Conservation (phyloP, 768 basidiomycete genomes). For the Termitomyces sp. region DNA sequence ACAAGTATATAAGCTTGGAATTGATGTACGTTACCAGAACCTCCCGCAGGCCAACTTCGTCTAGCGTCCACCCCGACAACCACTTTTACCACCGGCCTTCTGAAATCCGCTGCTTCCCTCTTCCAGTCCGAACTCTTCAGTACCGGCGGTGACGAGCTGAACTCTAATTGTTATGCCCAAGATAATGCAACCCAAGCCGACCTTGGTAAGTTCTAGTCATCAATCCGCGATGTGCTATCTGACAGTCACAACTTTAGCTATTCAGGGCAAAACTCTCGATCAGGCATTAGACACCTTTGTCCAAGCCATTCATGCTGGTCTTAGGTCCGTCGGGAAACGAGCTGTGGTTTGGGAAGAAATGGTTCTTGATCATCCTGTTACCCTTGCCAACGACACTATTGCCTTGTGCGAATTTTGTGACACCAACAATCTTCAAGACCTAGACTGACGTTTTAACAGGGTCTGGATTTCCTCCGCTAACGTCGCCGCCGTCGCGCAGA, state of each 20-base stretch:
- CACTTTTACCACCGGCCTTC: slow-evolving; percentile 52
- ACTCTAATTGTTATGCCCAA: slow-evolving; percentile 54
- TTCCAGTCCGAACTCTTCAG: slow-evolving; percentile 59
- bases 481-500: slow-evolving; percentile 51
- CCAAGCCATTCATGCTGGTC: slow-evolving; percentile 48
- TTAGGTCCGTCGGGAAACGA: slow-evolving; percentile 56
- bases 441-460: slow-evolving; percentile 22
- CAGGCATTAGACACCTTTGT: slow-evolving; percentile 64
- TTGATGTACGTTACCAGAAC: slow-evolving; percentile 35
- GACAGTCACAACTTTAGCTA: slow-evolving; percentile 13
- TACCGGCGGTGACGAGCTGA: slow-evolving; percentile 84
- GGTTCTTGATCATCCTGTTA: slow-evolving; percentile 51
- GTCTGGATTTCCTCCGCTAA: slow-evolving; percentile 70
- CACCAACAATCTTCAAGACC: background rate
- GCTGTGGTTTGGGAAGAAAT: slow-evolving; percentile 86
- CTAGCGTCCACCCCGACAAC: slow-evolving; percentile 54
- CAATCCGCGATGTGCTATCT: background rate
- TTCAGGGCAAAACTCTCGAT: slow-evolving; percentile 46
- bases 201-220: slow-evolving; percentile 29
- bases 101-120: slow-evolving; percentile 44
- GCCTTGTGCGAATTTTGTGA: slow-evolving; percentile 39
- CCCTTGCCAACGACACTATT: slow-evolving; percentile 43
- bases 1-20: background rate
- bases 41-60: slow-evolving; percentile 81
- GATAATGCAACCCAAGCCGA: slow-evolving; percentile 55